phyloP scores from a whole-genome alignment of 148 eudicot genomes.

The Camellia sinensis region DNA sequence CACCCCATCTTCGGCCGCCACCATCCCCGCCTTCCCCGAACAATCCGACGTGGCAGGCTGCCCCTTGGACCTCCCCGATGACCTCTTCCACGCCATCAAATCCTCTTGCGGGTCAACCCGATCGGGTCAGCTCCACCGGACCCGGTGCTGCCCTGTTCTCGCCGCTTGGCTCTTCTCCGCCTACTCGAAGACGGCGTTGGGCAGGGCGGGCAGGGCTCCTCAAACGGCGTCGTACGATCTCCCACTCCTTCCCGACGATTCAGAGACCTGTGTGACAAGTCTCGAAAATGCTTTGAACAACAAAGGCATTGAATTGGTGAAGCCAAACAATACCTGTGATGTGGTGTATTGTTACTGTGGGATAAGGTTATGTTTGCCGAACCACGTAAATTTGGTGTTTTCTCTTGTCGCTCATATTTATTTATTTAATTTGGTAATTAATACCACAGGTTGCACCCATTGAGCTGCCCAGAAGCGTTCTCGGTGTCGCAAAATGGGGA shows the following conservation, averaged over 20 bases:
- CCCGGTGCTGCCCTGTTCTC: slow-evolving; percentile 76
- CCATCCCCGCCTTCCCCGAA: slow-evolving; percentile 82
- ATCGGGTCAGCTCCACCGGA: slow-evolving; percentile 33
- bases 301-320: slow-evolving; percentile 47
- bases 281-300: slow-evolving; percentile 43
- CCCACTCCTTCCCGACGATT: slow-evolving; percentile 78
- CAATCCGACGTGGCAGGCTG: slow-evolving; percentile 64
- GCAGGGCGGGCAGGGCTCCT: not conserved
- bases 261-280: slow-evolving; percentile 63
- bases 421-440: too few species aligned
- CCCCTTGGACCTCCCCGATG: slow-evolving; percentile 55
- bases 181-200: slow-evolving; percentile 51
- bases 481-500: slow-evolving; percentile 27
- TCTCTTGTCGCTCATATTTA: too few species aligned
- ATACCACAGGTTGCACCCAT: slow-evolving; percentile 30
- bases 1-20: slow-evolving; percentile 30
- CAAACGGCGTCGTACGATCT: slow-evolving; percentile 44
- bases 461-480: slow-evolving; percentile 64
- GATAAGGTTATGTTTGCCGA: slow-evolving; percentile 26
- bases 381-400: too few species aligned
- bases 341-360: slow-evolving; percentile 76
- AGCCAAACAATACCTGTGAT: slow-evolving; percentile 63
- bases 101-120: slow-evolving; percentile 34
- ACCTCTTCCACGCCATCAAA: slow-evolving; percentile 47
- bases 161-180: slow-evolving; percentile 85